Conservation (phyloP, 140 eudicot species). For the Oenanthe javanica region DNA sequence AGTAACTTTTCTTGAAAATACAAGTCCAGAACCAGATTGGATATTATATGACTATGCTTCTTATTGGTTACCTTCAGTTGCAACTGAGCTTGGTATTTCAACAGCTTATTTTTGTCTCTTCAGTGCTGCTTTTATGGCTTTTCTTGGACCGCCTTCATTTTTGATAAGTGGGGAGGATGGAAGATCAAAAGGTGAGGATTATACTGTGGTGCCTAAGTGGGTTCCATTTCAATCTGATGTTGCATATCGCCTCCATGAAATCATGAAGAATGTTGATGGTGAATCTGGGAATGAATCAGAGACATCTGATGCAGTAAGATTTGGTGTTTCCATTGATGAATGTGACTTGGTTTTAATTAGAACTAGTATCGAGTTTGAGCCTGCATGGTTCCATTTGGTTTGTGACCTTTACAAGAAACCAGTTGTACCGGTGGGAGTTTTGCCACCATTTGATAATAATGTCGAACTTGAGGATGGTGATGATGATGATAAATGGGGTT, state of each 20-base stretch:
- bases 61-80: slow-evolving; percentile 65
- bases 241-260: slow-evolving; percentile 44
- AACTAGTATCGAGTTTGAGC: slow-evolving; percentile 59
- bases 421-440: slow-evolving; percentile 46
- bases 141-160: slow-evolving; percentile 54
- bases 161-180: slow-evolving; percentile 18
- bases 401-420: slow-evolving; percentile 49
- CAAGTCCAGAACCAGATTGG: slow-evolving; percentile 57
- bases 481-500: slow-evolving; percentile 27
- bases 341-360: slow-evolving; percentile 57
- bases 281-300: slow-evolving; percentile 52
- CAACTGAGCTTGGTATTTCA: slow-evolving; percentile 31
- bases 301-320: slow-evolving; percentile 43
- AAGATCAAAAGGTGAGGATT: slow-evolving; percentile 50
- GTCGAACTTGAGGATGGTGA: slow-evolving; percentile 10
- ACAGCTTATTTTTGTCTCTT: slow-evolving; percentile 52
- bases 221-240: slow-evolving; percentile 46
- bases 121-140: slow-evolving; percentile 63
- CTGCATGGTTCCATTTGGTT: slow-evolving; percentile 56
- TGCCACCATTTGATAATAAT: slow-evolving; percentile 18
- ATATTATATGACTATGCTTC: slow-evolving; percentile 59
- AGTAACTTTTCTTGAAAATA: slow-evolving; percentile 31
- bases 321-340: slow-evolving; percentile 31
- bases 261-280: slow-evolving; percentile 40
- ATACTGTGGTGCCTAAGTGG: slow-evolving; percentile 56